phyloP scores from a whole-genome alignment of 2,329 filamentous ascomycete species.

The Cyanodermella asteris region DNA sequence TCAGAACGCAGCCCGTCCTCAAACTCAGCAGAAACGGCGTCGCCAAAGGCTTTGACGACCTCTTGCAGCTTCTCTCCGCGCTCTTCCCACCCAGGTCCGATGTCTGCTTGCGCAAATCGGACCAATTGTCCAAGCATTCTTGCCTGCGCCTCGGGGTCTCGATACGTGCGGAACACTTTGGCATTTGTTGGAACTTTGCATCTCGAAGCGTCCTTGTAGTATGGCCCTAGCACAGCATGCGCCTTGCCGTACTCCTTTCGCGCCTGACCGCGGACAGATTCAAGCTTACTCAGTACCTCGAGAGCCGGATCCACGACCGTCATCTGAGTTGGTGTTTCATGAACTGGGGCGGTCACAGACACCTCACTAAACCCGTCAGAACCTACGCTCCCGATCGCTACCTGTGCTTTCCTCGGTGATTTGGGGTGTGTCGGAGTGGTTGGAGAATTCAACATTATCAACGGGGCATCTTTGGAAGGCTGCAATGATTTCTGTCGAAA shows the following conservation, averaged over 20 bases:
- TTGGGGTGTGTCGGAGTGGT: too few species aligned
- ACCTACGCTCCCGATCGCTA: too few species aligned
- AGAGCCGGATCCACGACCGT: too few species aligned
- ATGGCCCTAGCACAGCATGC: slow-evolving; percentile 69
- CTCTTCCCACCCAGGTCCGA: slow-evolving; percentile 47
- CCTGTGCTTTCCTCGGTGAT: too few species aligned
- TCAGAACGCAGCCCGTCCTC: slow-evolving; percentile 75
- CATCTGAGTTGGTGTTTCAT: too few species aligned
- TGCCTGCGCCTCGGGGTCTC: slow-evolving; percentile 75
- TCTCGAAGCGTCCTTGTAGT: slow-evolving; percentile 62
- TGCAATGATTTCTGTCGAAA: neutral
- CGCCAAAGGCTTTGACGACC: slow-evolving; percentile 72
- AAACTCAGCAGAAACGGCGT: slow-evolving; percentile 74
- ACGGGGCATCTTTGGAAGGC: slow-evolving; percentile 8
- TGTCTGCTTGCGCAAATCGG: slow-evolving; percentile 61
- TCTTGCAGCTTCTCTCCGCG: slow-evolving; percentile 50
- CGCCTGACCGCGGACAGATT: slow-evolving; percentile 64
- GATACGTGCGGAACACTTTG: slow-evolving; percentile 65
- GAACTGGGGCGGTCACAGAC: too few species aligned
- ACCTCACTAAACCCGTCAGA: too few species aligned
- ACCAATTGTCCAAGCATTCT: slow-evolving; percentile 67
- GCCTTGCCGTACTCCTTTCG: slow-evolving; percentile 79
- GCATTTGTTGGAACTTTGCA: slow-evolving; percentile 58
- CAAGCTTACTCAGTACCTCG: too few species aligned
- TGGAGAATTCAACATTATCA: slow-evolving; percentile 10